Conservation (phyloP, 2,329 filamentous ascomycete genomes). For the Apiospora aurea region DNA sequence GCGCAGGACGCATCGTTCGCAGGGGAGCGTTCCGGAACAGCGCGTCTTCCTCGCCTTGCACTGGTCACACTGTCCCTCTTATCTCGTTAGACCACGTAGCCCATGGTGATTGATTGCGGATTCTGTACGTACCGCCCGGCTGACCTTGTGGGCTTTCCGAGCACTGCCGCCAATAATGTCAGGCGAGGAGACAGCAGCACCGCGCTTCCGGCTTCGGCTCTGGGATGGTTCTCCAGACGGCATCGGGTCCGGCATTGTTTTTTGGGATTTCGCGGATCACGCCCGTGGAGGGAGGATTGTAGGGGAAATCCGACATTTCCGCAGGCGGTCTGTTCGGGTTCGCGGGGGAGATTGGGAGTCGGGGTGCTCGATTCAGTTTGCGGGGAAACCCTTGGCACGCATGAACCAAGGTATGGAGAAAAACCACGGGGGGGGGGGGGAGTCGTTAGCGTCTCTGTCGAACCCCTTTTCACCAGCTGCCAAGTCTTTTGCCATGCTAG, state of each 20-base stretch:
- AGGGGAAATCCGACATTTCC: background rate
- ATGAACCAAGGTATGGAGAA: background rate
- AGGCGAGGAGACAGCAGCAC: background rate
- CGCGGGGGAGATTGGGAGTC: background rate
- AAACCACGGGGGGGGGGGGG: background rate
- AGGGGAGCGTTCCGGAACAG: slow-evolving; percentile 48
- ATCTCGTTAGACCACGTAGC: background rate
- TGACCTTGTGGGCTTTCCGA: slow-evolving; percentile 21
- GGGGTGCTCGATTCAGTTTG: background rate
- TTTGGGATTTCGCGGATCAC: background rate
- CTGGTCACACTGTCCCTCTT: slow-evolving; percentile 40
- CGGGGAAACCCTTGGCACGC: background rate
- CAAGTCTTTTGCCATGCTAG: background rate
- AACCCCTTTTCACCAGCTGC: background rate
- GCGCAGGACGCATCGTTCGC: slow-evolving; percentile 41
- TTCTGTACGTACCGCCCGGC: slow-evolving; percentile 23
- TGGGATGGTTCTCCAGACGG: background rate
- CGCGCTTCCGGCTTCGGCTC: background rate
- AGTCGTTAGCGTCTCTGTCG: background rate
- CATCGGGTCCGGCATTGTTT: background rate
- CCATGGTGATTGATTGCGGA: too few relatives aligned
- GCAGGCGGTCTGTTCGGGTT: background rate
- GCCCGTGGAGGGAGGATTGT: background rate
- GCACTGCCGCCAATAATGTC: background rate
- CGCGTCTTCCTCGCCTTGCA: slow-evolving; percentile 48